Evolutionary conservation across 2,329 filamentous ascomycete genomes (phyloP), one percentile per base, ranked within the genome.

Genomic region (Didymella lethalis): DNA sequence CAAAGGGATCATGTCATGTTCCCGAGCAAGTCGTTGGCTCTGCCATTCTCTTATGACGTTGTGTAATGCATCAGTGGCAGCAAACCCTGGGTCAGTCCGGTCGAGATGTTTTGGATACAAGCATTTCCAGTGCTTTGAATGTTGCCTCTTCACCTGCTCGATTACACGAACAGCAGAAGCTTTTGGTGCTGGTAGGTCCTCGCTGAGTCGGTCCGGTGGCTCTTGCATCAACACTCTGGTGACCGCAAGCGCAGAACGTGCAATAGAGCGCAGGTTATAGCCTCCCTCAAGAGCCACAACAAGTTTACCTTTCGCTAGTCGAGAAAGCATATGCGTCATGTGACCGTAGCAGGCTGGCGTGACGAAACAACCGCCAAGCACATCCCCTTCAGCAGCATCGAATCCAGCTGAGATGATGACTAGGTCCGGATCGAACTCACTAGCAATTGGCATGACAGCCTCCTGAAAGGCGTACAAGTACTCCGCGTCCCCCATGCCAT

Each of bases 301-400:
- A 14, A 99, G 85, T 73, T 93, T 97, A 28, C 95, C 95, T 44
- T 88, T 85, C 0, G 95, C 94, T 20, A 99, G 83, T 2, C 92
- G 93, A 93, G 97, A 98, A 47, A 99, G 86, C 94, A 98, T 97
- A 74, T 97, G 93, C 16, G 95, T 98, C 95, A 99, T 98, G 73
- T 99, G 94, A 14, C 93, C 92, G 74, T 98, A 99, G 73, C 95
- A 96, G 4, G 88, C 80, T 0, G 95, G 95, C 0, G 93, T 90
- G 5, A 99, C 95, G 71, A 92, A 94, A 75, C 95, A 99, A 31
- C 91, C 92, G 49, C 95, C 95, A 1, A 99, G 85, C 72, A 95
- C 89, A 76, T 99, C 95, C 12, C 95, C 95, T 64, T 91, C 91
- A 0, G 95, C 95, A 16, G 95, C 95, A 75, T 99, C 95, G 68